phyloP scores from a whole-genome alignment of 192 early-diverging fungal genomes.

The Rhizophagus prolifer region DNA sequence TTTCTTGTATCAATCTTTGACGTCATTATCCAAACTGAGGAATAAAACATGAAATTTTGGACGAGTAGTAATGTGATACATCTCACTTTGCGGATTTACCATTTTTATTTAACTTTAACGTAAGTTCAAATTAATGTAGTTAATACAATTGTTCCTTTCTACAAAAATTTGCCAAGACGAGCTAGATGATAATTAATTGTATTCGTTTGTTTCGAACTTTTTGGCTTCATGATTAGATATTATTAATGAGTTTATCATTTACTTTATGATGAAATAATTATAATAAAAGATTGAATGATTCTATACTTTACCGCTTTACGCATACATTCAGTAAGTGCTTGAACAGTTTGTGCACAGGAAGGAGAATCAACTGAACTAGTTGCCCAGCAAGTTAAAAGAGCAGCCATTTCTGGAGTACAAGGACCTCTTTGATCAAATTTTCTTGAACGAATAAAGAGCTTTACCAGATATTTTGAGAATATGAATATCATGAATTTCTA shows the following conservation, averaged over 20 bases:
- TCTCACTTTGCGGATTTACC: no score
- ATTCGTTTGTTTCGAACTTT: background rate
- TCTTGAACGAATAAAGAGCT: constrained; percentile 55
- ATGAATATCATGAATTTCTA: no score
- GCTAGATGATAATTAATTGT: constrained; percentile 28
- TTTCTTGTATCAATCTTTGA: constrained; percentile 11
- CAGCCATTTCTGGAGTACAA: constrained; percentile 58
- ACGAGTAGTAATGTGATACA: no score
- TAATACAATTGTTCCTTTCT: background rate
- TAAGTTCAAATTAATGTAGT: no score
- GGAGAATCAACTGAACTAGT: constrained; percentile 53
- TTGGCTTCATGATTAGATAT: background rate
- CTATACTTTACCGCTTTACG: constrained; percentile 50
- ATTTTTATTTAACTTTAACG: no score
- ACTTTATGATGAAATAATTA: background rate
- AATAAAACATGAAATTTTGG: background rate
- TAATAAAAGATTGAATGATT: background rate
- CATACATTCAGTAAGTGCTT: constrained; percentile 57
- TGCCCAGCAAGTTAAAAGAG: constrained; percentile 63
- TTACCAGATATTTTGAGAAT: no score
- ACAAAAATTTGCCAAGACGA: constrained; percentile 18
- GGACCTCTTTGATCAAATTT: constrained; percentile 54
- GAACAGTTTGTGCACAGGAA: constrained; percentile 47
- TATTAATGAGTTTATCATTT: background rate
- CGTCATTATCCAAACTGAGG: constrained; percentile 23